Conservation (phyloP, 2,329 filamentous ascomycete species). For the Didymella segeticola region DNA sequence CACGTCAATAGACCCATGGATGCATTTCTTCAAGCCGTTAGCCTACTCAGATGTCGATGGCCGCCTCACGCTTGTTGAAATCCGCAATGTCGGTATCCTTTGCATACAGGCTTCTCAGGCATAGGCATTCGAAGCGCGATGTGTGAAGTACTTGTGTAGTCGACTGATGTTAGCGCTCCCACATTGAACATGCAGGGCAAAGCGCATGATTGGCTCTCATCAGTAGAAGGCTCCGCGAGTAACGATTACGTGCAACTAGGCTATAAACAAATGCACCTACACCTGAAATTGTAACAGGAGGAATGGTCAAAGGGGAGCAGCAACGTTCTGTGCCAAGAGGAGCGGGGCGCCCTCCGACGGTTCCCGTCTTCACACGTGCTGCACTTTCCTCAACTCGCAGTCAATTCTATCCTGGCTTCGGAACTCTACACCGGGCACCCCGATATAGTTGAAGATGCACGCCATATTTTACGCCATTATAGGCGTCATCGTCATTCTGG, state of each 20-base stretch:
- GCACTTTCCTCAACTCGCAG: not conserved
- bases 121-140: no score
- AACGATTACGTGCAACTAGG: not conserved
- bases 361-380: not conserved
- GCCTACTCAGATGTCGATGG: not conserved
- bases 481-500: conserved; percentile 12
- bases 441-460: not conserved
- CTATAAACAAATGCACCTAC: not conserved
- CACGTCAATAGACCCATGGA: not conserved
- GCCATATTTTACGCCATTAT: conserved; percentile 11
- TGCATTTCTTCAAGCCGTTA: not conserved
- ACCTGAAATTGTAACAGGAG: not conserved
- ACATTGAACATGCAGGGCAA: not conserved
- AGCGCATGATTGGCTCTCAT: no score
- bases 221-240: no score
- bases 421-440: no score
- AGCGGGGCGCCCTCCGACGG: no score
- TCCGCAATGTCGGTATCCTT: not conserved
- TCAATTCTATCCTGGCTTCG: no score
- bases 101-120: not conserved
- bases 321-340: not conserved
- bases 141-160: no score
- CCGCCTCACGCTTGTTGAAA: not conserved
- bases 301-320: not conserved
- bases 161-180: conserved; percentile 7